These are phyloP conservation scores for Hirsutella rhossiliensis DNA, from an alignment of 2,329 filamentous ascomycete species.

Conservation along the genomic window DNA sequence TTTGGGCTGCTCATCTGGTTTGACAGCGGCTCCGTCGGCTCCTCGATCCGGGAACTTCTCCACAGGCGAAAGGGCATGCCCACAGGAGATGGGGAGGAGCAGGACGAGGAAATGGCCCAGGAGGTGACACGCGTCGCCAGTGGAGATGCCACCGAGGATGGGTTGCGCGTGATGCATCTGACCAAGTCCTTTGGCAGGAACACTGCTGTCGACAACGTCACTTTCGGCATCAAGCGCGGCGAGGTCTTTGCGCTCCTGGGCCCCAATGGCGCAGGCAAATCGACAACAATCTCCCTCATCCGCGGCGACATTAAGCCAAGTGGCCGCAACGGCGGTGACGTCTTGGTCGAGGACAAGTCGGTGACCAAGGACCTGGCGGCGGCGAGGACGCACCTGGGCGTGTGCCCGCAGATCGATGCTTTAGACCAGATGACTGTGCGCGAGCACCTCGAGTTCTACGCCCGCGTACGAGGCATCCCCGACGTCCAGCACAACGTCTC, in stretches of 20 bases:
- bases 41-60: conserved; percentile 32
- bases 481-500: conserved; percentile 67
- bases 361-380: conserved; percentile 60
- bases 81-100: conserved; percentile 16
- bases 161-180: conserved; percentile 67
- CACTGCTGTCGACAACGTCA: conserved; percentile 77
- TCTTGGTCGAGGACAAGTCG: conserved; percentile 68
- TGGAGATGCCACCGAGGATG: conserved; percentile 33
- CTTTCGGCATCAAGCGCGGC: conserved; percentile 66
- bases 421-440: conserved; percentile 84
- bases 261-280: conserved; percentile 86
- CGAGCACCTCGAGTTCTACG: conserved; percentile 83
- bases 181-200: conserved; percentile 68
- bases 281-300: conserved; percentile 78
- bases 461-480: conserved; percentile 65
- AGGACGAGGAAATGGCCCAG: conserved; percentile 49
- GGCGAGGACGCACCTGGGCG: conserved; percentile 70
- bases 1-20: conserved; percentile 67
- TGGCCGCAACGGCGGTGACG: conserved; percentile 52
- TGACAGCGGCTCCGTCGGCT: conserved; percentile 60
- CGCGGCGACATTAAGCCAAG: conserved; percentile 75
- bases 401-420: conserved; percentile 81
- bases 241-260: conserved; percentile 85
- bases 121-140: conserved; percentile 51
- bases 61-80: conserved; percentile 14